A percentile compares a stretch with the other conserved stretches of the same genome.
Conservation (phyloP, 148 eudicot genomes). For the Vaccinium vitisidaea region DNA sequence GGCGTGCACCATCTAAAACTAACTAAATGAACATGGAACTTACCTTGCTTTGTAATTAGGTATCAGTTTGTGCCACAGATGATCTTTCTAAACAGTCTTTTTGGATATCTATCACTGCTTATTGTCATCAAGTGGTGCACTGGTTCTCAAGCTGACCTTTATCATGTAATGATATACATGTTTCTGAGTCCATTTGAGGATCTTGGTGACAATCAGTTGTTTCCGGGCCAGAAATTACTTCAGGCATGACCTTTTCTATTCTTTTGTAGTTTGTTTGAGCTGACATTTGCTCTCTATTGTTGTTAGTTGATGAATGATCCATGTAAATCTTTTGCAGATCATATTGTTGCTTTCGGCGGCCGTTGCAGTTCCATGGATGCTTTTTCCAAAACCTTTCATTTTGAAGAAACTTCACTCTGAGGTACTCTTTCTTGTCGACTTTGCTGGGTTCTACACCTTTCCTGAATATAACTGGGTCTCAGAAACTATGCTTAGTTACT, state of each 20-base stretch:
- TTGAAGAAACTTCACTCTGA: constrained; percentile 79
- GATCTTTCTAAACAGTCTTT: constrained; percentile 94
- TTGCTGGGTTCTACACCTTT: not conserved
- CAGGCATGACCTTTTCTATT: constrained; percentile 53
- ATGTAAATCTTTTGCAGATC: constrained; percentile 48
- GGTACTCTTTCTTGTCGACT: constrained; percentile 36
- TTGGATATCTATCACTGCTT: constrained; percentile 95
- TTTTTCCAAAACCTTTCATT: constrained; percentile 96
- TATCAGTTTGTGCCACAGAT: constrained; percentile 94
- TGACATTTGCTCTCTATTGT: not conserved
- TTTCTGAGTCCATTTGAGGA: constrained; percentile 93
- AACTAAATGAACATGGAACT: constrained; percentile 15
- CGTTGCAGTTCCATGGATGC: constrained; percentile 99
- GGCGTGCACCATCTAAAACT: not conserved
- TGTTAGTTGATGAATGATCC: constrained; percentile 11
- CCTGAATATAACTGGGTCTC: not conserved
- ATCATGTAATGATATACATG: constrained; percentile 99
- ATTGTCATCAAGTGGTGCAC: constrained; percentile 91
- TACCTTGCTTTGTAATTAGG: constrained; percentile 38
- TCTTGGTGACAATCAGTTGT: constrained; percentile 88
- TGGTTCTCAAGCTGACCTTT: constrained; percentile 95
- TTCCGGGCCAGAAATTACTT: constrained; percentile 80
- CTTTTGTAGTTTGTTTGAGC: not conserved
- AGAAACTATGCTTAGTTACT: not conserved
- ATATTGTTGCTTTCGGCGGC: constrained; percentile 72